These are phyloP conservation scores for Pleurotus citrinopileatus DNA, from an alignment of 768 basidiomycete genomes.

Conservation along the genomic window DNA sequence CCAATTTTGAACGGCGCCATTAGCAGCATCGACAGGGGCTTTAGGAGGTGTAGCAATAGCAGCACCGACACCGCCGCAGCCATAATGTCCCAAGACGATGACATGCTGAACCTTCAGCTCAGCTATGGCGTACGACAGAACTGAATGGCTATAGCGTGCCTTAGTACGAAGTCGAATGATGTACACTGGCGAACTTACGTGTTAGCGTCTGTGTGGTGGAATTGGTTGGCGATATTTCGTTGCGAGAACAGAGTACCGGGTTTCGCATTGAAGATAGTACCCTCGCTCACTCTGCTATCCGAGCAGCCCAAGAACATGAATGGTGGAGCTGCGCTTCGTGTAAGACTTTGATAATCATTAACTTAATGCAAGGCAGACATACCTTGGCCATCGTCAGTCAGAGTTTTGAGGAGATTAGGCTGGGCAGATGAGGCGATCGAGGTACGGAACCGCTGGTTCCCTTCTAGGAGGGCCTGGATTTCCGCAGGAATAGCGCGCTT, in stretches of 20 bases:
- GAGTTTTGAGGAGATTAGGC: conserved; percentile 25
- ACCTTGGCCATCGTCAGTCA: conserved; percentile 34
- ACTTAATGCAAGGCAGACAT: conserved; percentile 7
- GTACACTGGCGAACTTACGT: conserved; percentile 22
- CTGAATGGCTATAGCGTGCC: conserved; percentile 22
- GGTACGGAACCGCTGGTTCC: conserved; percentile 30
- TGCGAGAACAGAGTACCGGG: conserved; percentile 37
- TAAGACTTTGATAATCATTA: too few species aligned
- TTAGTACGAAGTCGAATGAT: background rate
- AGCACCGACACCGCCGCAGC: conserved; percentile 39
- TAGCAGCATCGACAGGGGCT: conserved; percentile 21
- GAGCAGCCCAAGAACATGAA: conserved; percentile 38
- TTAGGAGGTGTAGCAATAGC: conserved; percentile 26
- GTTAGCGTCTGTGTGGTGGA: conserved; percentile 30
- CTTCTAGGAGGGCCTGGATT: conserved; percentile 25
- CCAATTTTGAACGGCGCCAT: conserved; percentile 36
- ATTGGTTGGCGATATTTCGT: conserved; percentile 40
- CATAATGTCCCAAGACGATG: conserved; percentile 43
- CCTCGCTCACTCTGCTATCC: conserved; percentile 36
- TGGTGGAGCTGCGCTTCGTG: conserved; percentile 29
- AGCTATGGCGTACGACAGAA: conserved; percentile 36
- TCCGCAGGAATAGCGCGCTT: conserved; percentile 14
- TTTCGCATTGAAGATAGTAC: conserved; percentile 34
- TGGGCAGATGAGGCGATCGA: conserved; percentile 18
- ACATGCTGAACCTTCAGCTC: conserved; percentile 34